Percentiles rank a stretch among this genome's conserved stretches.
phyloP scores from a whole-genome alignment of 75 land plant species.

The Larix kaempferi region DNA sequence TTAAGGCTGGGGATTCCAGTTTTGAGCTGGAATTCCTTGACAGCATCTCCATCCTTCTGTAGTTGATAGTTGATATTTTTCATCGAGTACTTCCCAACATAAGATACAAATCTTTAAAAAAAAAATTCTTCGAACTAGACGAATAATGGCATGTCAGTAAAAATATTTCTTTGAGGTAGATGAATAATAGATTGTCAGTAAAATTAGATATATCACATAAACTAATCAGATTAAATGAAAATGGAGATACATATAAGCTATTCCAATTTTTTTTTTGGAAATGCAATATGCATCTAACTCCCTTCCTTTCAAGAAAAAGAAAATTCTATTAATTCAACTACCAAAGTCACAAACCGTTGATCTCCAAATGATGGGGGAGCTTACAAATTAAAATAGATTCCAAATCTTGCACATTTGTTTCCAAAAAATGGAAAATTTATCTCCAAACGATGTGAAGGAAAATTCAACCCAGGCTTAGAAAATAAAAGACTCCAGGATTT shows the following conservation, averaged over 20 bases:
- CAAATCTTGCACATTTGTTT: no score
- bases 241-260: neutral
- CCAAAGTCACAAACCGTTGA: neutral
- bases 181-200: no score
- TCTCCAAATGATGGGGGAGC: neutral
- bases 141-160: neutral
- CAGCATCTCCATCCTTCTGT: constrained; percentile 86
- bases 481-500: no score
- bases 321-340: neutral
- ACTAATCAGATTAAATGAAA: neutral
- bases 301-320: neutral
- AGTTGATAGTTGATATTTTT: constrained; percentile 7
- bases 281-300: neutral
- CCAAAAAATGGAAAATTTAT: no score
- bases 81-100: neutral
- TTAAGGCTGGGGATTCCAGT: constrained; percentile 91
- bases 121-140: neutral
- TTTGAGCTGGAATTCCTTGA: constrained; percentile 70
- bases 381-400: neutral
- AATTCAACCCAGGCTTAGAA: no score
- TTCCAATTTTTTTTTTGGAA: neutral
- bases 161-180: no score
- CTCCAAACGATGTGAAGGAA: no score
- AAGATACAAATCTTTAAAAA: neutral
- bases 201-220: neutral